These are phyloP conservation scores for Schizothecium vesticola DNA, from an alignment of 495 filamentous ascomycete genomes.

Conservation along the genomic window DNA sequence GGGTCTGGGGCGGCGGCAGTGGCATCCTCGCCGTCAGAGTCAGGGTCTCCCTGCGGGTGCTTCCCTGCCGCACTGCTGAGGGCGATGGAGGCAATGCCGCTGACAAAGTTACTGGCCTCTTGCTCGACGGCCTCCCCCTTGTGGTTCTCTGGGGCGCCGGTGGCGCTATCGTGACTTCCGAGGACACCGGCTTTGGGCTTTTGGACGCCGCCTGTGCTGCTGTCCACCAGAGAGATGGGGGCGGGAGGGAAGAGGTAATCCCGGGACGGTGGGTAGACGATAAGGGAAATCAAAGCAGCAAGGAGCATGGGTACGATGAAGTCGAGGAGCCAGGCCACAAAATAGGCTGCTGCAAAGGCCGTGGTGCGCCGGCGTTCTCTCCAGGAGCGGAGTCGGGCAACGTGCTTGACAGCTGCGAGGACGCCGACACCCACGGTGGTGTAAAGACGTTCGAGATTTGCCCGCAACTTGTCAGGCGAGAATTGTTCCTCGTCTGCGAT, in stretches of 20 bases:
- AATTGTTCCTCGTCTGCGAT: slow-evolving; percentile 79
- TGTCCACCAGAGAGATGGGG: slow-evolving; percentile 59
- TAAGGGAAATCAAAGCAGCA: slow-evolving; percentile 54
- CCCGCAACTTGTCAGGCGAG: slow-evolving; percentile 77
- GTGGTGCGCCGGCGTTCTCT: slow-evolving; percentile 63
- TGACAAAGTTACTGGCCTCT: slow-evolving; percentile 77
- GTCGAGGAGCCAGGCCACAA: slow-evolving; percentile 68
- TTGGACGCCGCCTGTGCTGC: slow-evolving; percentile 58
- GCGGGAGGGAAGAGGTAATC: slow-evolving; percentile 67
- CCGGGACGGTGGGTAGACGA: slow-evolving; percentile 61
- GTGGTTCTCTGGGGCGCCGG: slow-evolving; percentile 76
- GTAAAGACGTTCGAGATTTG: slow-evolving; percentile 78
- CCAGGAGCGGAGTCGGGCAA: slow-evolving; percentile 76
- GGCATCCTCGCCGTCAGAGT: slow-evolving; percentile 39
- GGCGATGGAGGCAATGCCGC: slow-evolving; percentile 67
- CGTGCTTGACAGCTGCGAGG: slow-evolving; percentile 63
- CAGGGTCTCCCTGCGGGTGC: slow-evolving; percentile 49
- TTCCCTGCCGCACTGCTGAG: slow-evolving; percentile 73
- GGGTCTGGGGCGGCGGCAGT: slow-evolving; percentile 55
- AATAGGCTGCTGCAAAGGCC: slow-evolving; percentile 63
- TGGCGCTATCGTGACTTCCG: slow-evolving; percentile 71
- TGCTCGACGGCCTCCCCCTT: slow-evolving; percentile 84
- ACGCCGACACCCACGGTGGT: slow-evolving; percentile 71
- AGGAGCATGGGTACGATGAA: slow-evolving; percentile 61
- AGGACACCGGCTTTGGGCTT: slow-evolving; percentile 65